Conservation (phyloP, 1,284 basidiomycete genomes). For the Tylopilus sp. region DNA sequence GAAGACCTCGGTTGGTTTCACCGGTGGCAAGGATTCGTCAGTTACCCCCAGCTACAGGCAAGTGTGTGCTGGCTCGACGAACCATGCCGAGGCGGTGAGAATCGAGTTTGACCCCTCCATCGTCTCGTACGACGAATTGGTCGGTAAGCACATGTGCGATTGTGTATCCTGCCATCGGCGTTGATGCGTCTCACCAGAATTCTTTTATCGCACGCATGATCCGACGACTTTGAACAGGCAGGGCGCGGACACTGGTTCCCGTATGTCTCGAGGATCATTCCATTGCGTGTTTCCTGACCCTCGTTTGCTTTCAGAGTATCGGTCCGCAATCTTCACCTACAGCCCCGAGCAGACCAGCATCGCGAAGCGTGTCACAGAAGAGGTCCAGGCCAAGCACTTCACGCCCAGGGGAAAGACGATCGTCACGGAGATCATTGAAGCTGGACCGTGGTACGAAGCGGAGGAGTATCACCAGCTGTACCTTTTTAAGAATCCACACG, state of each 20-base stretch:
- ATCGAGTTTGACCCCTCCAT: conserved; percentile 82
- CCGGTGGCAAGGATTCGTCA: conserved; percentile 62
- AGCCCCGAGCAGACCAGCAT: conserved; percentile 71
- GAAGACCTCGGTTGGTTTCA: conserved; percentile 69
- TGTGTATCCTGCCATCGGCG: not conserved
- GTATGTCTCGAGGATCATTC: conserved; percentile 41
- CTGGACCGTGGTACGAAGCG: conserved; percentile 75
- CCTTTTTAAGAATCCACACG: conserved; percentile 61
- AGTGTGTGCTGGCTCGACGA: conserved; percentile 80
- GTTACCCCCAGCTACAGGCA: conserved; percentile 64
- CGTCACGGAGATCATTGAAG: conserved; percentile 68
- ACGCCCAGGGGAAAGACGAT: conserved; percentile 74
- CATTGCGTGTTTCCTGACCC: not conserved
- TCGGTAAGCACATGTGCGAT: conserved; percentile 49
- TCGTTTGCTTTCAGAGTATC: conserved; percentile 64
- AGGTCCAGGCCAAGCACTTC: conserved; percentile 83
- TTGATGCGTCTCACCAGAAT: conserved; percentile 49
- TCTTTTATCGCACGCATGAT: conserved; percentile 94
- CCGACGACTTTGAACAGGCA: conserved; percentile 82
- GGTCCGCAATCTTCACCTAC: conserved; percentile 88
- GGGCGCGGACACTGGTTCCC: conserved; percentile 73
- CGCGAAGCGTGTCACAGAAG: conserved; percentile 77
- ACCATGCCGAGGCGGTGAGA: conserved; percentile 87
- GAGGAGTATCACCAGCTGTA: conserved; percentile 89
- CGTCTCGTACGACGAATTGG: conserved; percentile 79